phyloP scores from a whole-genome alignment of 371 early-diverging fungal genomes.

The Phascolomyces articulosus region DNA sequence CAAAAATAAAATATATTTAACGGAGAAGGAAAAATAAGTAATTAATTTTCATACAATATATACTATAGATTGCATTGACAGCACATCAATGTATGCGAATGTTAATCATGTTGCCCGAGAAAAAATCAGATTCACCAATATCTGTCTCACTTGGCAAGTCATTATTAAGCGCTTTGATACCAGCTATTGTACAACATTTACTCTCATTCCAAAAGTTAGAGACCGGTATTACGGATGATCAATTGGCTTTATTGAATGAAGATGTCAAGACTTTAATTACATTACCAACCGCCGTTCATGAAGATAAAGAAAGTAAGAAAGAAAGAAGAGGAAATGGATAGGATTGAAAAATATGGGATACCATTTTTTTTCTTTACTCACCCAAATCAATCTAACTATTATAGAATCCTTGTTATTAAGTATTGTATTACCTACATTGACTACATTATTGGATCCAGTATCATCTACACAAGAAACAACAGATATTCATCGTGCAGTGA shows the following conservation, averaged over 20 bases:
- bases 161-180: conserved; percentile 30
- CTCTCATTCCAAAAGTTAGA: conserved; percentile 22
- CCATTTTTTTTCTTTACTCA: no score
- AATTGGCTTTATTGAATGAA: conserved; percentile 29
- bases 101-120: conserved; percentile 44
- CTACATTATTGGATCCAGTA: conserved; percentile 36
- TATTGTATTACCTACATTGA: conserved; percentile 43
- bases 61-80: conserved; percentile 42
- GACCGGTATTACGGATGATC: conserved; percentile 9
- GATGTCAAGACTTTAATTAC: conserved; percentile 47
- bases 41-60: no score
- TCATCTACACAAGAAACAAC: conserved; percentile 22
- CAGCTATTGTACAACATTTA: conserved; percentile 34
- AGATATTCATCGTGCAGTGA: conserved; percentile 31
- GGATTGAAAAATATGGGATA: no score
- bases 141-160: conserved; percentile 32
- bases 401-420: conserved; percentile 31
- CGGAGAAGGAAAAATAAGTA: neutral
- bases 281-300: conserved; percentile 26
- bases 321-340: no score
- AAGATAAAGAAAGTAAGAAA: conserved; percentile 47
- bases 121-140: conserved; percentile 25
- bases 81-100: conserved; percentile 57
- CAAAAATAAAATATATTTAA: neutral
- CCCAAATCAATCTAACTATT: neutral